Evolutionary conservation across 371 early-diverging fungal genomes (phyloP), one percentile per base, ranked within the genome.

Genomic region (Syncephalastrum racemosum): DNA sequence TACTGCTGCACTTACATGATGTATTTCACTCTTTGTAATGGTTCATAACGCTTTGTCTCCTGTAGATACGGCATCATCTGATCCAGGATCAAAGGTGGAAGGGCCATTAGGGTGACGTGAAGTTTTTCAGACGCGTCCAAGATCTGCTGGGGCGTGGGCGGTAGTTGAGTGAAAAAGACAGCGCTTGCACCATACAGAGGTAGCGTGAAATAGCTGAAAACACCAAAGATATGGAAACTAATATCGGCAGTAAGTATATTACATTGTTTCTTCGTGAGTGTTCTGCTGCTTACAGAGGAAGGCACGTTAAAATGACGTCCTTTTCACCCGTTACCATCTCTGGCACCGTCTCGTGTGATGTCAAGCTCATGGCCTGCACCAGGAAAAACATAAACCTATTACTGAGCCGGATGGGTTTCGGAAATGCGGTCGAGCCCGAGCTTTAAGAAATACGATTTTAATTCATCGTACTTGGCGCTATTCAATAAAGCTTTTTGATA

Each of bases 341-440:
- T 23, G 50, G 50, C 18, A 23, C 23, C 25, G 50, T 23, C 25
- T 25, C 16, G 16, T 50, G 18, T 15, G 16, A 25, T 14, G 23
- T 13, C 13, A 23, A 18, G 3, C 18, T 19, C 36, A 31, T 31
- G 36, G 36, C 36, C 44, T 54, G 54, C 6, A 58, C 19, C 22
- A 51, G 13, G 2, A 45, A 22, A 8, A 56, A 27, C 31, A 60
- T 22, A 42, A 53, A 53, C 14, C 60, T 51, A 44, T 64, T 60
- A 36, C 65, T 64, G 19, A 64, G 53, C 42, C 49, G 56, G 19
- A 64, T 64, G 7, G 65, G 65, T 40, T 64, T 64, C 7, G 65
- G 65, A 27, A 60, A 56, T 8, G 52, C 19, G 8, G 65, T 64
- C 1, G 65, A 56, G 15, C 65, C 65, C 15, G 65, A 64, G 25